A percentile compares a stretch with the other conserved stretches of the same genome.
phyloP scores from a whole-genome alignment of 148 eudicot genomes.

The Diospyros kaki region DNA sequence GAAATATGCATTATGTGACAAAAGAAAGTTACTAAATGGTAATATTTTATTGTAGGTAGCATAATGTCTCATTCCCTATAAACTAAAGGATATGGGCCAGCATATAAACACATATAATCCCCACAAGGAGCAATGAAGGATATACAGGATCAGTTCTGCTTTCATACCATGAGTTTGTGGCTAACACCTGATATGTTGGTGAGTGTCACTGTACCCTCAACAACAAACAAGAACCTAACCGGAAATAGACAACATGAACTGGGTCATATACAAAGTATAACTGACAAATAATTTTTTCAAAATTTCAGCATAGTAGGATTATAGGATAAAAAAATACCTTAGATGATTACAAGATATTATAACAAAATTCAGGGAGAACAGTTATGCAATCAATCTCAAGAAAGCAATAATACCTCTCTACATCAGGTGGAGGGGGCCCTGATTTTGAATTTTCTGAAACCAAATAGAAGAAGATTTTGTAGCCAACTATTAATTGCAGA shows the following conservation, averaged over 20 bases:
- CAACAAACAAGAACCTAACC: slow-evolving; percentile 78
- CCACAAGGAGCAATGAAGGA: slow-evolving; percentile 1
- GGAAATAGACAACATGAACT: slow-evolving; percentile 14
- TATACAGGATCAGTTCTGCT: slow-evolving; percentile 6
- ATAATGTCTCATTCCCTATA: neutral
- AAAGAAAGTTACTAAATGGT: neutral
- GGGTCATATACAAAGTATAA: slow-evolving; percentile 1
- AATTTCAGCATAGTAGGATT: neutral
- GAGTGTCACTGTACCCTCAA: slow-evolving; percentile 63
- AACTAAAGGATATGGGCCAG: neutral
- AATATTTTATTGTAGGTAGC: neutral
- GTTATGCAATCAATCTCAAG: neutral
- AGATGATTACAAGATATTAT: too few relatives aligned
- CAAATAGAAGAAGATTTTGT: slow-evolving; percentile 1
- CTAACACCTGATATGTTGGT: slow-evolving; percentile 39
- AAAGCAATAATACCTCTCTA: slow-evolving; percentile 54
- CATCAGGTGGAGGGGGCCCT: slow-evolving; percentile 59
- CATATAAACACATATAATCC: neutral
- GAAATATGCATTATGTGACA: neutral
- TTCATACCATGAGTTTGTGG: slow-evolving; percentile 54
- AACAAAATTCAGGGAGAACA: neutral
- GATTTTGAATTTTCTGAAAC: slow-evolving; percentile 77
- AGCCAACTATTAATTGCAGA: neutral
- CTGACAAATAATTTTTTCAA: neutral
- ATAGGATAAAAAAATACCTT: too few relatives aligned